Base-by-base conservation (phyloP, 345 rosid genomes). In the Sonneratia caseolaris region DNA sequence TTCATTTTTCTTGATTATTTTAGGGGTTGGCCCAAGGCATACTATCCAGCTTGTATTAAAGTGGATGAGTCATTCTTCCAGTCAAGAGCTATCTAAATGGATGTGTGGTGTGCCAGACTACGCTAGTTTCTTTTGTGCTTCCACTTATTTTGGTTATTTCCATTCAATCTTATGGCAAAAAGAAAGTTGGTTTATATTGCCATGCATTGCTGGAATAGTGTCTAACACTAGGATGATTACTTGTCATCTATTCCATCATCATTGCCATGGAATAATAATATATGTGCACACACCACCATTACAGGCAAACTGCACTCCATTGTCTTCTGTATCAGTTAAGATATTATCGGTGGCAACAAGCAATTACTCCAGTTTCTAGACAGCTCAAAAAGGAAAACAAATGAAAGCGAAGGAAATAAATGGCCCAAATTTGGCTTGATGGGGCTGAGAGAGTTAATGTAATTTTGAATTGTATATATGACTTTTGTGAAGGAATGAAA, bases 11-110 rank as follows among this genome's bases (percentile, higher is more conserved):
- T 57, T 19, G 21, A 24, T 27, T 24, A 27, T 16, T 59, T 22
- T 68, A 95, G 99, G 89, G 92, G 93, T 75, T 95, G 99, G 75
- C 97, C 99, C 22, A 95, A 95, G 87, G 99, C 99, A 6, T 95
- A 95, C 72, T 97, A 95, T 86, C 92, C 96, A 27, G 80, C 96
- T 69, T 95, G 99, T 82, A 89, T 95, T 59, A 95, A 90, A 80
- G 80, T 97, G 77, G 99, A 95, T 4, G 96, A 89, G 73, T 74
- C 91, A 27, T 95, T 95, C 77, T 95, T 95, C 78, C 83, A 77
- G 69, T 90, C 99, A n/a, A 85, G 79, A 77, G 97, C 90, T 27
- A 27, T 0, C 1, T 3, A 95, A 90, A 78, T 95, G 99, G 97
- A 89, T 89, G 65, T 95, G 99, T 55, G 99, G 99, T 92, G 88